Conservation (phyloP, 352 stramenopile species). For the Phytophthora meadii region DNA sequence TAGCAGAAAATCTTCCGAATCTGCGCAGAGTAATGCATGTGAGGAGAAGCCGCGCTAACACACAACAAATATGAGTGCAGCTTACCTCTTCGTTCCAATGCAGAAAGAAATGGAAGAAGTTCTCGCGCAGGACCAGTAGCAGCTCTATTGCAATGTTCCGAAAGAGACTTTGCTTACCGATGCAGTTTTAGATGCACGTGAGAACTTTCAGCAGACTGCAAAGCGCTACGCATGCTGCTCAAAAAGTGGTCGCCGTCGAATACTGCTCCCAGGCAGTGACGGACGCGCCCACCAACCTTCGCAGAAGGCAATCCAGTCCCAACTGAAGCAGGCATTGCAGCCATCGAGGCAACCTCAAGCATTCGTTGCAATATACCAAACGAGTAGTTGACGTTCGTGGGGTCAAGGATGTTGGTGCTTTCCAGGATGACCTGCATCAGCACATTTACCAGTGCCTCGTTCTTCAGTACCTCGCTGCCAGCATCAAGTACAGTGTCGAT, state of each 20-base stretch:
- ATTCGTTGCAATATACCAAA: slow-evolving; percentile 81
- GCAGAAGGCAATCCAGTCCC: slow-evolving; percentile 14
- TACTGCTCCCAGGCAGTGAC: slow-evolving; percentile 44
- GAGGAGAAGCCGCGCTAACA: too few relatives aligned
- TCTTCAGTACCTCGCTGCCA: slow-evolving; percentile 66
- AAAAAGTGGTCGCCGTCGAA: slow-evolving; percentile 84
- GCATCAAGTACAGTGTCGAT: slow-evolving; percentile 64
- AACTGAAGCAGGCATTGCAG: slow-evolving; percentile 38
- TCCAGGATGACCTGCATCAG: slow-evolving; percentile 85
- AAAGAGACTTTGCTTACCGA: slow-evolving; percentile 47
- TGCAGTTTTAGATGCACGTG: slow-evolving; percentile 86
- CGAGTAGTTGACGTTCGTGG: slow-evolving; percentile 84
- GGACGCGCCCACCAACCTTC: slow-evolving; percentile 39
- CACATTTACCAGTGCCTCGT: slow-evolving; percentile 72
- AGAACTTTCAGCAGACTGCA: slow-evolving; percentile 84
- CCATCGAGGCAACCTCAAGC: slow-evolving; percentile 64
- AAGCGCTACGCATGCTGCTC: slow-evolving; percentile 63
- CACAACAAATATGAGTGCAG: neutral
- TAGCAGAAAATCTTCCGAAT: slow-evolving; percentile 89
- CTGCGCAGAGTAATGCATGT: slow-evolving; percentile 23
- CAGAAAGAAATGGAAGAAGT: slow-evolving; percentile 88
- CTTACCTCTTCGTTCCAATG: slow-evolving; percentile 91
- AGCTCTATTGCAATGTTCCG: neutral
- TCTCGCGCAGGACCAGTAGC: slow-evolving; percentile 73
- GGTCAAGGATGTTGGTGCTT: slow-evolving; percentile 85